A percentile compares a stretch with the other conserved stretches of the same genome.
Evolutionary conservation across 805 yeast species (phyloP).

Genomic region (Yamadazyma sp.): DNA sequence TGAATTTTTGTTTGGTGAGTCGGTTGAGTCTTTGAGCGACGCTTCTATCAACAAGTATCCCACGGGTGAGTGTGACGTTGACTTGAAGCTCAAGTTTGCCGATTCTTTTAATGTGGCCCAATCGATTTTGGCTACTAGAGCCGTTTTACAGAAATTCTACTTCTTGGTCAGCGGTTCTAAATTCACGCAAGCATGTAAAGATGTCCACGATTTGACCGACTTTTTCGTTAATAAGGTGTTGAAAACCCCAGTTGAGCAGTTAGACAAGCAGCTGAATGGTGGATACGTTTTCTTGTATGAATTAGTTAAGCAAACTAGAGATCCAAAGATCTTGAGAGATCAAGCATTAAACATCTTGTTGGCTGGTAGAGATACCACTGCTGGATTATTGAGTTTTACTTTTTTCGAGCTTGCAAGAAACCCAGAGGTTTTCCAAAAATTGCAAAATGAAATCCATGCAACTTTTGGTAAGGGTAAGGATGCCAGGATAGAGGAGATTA

Average conservation of each 20-base stretch:
- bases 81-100: conserved; percentile 35
- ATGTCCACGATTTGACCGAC: conserved; percentile 29
- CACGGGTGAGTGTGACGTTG: conserved; percentile 21
- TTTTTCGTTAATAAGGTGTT: conserved; percentile 33
- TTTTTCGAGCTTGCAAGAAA: conserved; percentile 36
- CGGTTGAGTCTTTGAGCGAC: conserved; percentile 34
- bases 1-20: conserved; percentile 42
- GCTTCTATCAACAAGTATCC: conserved; percentile 16
- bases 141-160: conserved; percentile 25
- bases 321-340: conserved; percentile 36
- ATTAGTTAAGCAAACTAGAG: conserved; percentile 37
- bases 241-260: conserved; percentile 23
- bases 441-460: conserved; percentile 28
- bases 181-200: conserved; percentile 24
- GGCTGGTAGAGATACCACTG: conserved; percentile 46
- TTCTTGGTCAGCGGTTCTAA: conserved; percentile 22
- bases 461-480: conserved; percentile 35
- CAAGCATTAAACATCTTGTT: conserved; percentile 41
- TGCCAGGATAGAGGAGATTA: conserved; percentile 27
- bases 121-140: conserved; percentile 28
- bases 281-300: conserved; percentile 40
- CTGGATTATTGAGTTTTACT: conserved; percentile 37
- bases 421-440: conserved; percentile 31
- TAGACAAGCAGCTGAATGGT: conserved; percentile 24
- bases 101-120: conserved; percentile 37